Conservation (phyloP, 129 eudicot species). For the Escallonia herrerae region DNA sequence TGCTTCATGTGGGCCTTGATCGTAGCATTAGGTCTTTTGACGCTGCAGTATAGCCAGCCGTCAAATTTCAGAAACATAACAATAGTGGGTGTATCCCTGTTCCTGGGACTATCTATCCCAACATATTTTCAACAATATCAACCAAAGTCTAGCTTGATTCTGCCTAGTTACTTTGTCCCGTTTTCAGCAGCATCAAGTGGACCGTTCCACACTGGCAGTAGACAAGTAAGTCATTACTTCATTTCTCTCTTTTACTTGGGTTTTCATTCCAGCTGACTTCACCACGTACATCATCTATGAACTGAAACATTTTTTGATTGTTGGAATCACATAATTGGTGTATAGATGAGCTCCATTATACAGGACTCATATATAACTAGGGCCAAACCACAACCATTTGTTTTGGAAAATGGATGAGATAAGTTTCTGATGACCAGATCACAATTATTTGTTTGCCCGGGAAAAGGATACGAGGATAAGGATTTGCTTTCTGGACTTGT, state of each 20-base stretch:
- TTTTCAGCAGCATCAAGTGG: conserved; percentile 92
- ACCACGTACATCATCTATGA: background rate
- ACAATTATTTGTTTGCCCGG: no score
- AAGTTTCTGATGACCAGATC: no score
- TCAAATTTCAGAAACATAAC: conserved; percentile 65
- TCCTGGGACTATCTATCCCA: conserved; percentile 82
- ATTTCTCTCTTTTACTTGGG: background rate
- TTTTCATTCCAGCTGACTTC: background rate
- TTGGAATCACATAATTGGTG: background rate
- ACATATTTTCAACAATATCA: conserved; percentile 83
- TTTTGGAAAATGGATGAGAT: no score
- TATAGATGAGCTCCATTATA: background rate
- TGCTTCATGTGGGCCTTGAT: conserved; percentile 84
- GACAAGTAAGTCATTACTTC: conserved; percentile 35
- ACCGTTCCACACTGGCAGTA: conserved; percentile 59
- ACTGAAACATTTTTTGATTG: background rate
- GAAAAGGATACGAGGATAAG: no score
- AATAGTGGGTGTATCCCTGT: conserved; percentile 81
- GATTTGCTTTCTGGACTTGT: no score
- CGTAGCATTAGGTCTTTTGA: conserved; percentile 72
- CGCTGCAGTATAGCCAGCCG: conserved; percentile 62
- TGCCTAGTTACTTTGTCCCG: conserved; percentile 78
- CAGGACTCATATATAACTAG: background rate
- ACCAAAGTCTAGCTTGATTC: conserved; percentile 52
- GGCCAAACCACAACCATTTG: no score